Evolutionary conservation across 495 filamentous ascomycete species (phyloP).

Genomic region (Glutinoglossum americanum): DNA sequence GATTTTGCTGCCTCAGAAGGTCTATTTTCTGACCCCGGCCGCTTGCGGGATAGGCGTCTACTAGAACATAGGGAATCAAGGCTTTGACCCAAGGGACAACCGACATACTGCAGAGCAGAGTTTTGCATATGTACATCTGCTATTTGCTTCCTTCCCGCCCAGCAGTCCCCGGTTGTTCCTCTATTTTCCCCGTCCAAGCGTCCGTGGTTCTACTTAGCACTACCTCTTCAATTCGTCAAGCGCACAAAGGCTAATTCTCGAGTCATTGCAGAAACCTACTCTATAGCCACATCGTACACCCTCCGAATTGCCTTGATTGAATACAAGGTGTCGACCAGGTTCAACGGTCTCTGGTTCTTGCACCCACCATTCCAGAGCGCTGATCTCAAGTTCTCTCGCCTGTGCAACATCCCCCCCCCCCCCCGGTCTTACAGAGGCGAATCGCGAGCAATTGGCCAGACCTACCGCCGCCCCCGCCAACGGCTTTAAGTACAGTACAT

Average conservation of each 20-base stretch:
- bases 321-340: background rate
- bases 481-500: background rate
- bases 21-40: background rate
- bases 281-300: background rate
- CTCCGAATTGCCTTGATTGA: background rate
- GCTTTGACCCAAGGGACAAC: background rate
- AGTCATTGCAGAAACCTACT: background rate
- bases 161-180: background rate
- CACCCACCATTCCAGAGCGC: background rate
- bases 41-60: background rate
- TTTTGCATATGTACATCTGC: constrained; percentile 1
- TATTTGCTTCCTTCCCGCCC: background rate
- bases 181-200: background rate
- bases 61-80: background rate
- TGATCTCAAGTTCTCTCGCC: background rate
- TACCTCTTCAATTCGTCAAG: background rate
- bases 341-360: background rate
- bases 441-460: constrained; percentile 1
- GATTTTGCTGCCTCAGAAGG: background rate
- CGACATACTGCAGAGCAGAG: background rate
- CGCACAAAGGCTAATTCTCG: background rate
- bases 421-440: constrained; percentile 1
- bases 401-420: background rate
- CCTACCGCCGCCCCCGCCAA: background rate
- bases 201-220: background rate